phyloP scores from a whole-genome alignment of 1,284 basidiomycete genomes.

The Somion occarium region DNA sequence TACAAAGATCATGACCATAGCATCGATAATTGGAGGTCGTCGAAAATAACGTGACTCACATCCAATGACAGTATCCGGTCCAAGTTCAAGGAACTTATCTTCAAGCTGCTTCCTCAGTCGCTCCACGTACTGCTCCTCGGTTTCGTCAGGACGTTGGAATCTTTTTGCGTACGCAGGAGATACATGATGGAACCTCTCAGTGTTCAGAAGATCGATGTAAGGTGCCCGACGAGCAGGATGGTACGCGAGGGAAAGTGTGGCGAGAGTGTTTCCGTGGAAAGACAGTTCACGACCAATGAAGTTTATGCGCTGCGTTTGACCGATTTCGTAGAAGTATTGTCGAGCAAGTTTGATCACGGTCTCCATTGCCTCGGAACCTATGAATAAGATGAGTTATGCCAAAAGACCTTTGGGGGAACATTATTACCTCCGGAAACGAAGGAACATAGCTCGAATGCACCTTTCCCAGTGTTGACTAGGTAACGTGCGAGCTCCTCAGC shows the following conservation, averaged over 20 bases:
- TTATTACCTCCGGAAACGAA: conserved; percentile 66
- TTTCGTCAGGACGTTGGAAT: conserved; percentile 64
- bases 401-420: background rate
- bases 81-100: conserved; percentile 76
- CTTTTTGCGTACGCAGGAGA: conserved; percentile 83
- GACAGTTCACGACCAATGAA: conserved; percentile 79
- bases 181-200: conserved; percentile 70
- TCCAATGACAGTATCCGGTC: conserved; percentile 74
- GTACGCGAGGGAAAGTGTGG: conserved; percentile 61
- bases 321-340: conserved; percentile 72
- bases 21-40: background rate
- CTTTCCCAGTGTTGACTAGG: conserved; percentile 56
- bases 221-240: conserved; percentile 64
- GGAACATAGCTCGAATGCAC: conserved; percentile 66
- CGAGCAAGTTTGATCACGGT: conserved; percentile 72
- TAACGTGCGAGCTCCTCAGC: conserved; percentile 71
- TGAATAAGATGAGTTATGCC: conserved; percentile 5
- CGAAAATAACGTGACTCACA: conserved; percentile 40
- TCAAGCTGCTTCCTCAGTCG: conserved; percentile 76
- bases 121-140: conserved; percentile 73
- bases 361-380: conserved; percentile 85
- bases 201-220: conserved; percentile 60
- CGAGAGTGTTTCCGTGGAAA: conserved; percentile 82
- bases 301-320: conserved; percentile 64
- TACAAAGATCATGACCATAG: too few relatives aligned